Conservation (phyloP, 345 rosid species). For the Melastoma malabathricum region DNA sequence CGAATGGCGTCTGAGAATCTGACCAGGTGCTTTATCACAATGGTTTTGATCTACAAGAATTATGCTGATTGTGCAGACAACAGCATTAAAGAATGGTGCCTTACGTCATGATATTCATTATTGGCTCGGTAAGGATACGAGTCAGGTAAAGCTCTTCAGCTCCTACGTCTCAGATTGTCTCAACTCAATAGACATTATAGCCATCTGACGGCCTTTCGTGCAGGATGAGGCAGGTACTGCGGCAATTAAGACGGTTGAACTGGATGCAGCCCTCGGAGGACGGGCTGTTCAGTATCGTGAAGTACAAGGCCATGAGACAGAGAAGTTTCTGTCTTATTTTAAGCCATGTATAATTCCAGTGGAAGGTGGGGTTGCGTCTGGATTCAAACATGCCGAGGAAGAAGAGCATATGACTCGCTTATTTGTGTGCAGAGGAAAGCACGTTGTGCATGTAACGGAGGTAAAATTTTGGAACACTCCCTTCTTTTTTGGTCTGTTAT, state of each 20-base stretch:
- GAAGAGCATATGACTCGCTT: constrained; percentile 71
- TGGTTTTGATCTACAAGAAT: background rate
- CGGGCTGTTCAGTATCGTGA: constrained; percentile 99
- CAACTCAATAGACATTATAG: background rate
- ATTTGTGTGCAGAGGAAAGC: constrained; percentile 89
- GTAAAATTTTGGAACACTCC: constrained; percentile 26
- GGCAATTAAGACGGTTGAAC: constrained; percentile 81
- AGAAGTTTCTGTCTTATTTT: constrained; percentile 84
- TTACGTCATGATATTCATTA: constrained; percentile 77
- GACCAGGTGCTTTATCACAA: background rate
- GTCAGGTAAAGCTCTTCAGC: constrained; percentile 35
- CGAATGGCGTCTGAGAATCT: too few species aligned
- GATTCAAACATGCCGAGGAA: constrained; percentile 66
- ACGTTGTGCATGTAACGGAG: constrained; percentile 88
- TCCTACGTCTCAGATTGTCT: background rate
- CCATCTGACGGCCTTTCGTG: constrained; percentile 13
- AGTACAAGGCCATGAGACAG: constrained; percentile 89
- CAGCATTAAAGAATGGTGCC: constrained; percentile 57
- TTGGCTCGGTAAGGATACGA: constrained; percentile 89
- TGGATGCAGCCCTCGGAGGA: constrained; percentile 98
- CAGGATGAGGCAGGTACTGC: constrained; percentile 97
- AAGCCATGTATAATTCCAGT: constrained; percentile 96
- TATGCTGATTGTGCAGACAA: constrained; percentile 35
- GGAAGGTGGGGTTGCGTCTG: constrained; percentile 86
- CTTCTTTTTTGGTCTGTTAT: too few species aligned